phyloP scores from a whole-genome alignment of 2,329 filamentous ascomycete genomes.

The Paraphaeosphaeria sporulosa region DNA sequence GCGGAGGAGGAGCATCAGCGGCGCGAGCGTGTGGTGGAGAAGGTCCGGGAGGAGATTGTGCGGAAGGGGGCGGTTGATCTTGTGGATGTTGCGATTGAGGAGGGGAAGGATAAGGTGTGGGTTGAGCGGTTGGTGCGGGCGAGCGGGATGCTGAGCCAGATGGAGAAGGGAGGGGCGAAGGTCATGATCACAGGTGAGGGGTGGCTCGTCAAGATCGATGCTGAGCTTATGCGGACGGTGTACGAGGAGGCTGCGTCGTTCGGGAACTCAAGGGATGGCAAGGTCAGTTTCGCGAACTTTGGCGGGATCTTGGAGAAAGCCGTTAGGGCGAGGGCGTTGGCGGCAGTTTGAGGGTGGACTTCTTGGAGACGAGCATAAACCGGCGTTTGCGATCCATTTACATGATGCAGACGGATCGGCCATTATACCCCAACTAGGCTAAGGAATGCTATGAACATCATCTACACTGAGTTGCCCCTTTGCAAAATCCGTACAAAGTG shows the following conservation, averaged over 20 bases:
- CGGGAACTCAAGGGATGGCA: constrained; percentile 36
- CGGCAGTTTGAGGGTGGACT: constrained; percentile 12
- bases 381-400: constrained; percentile 13
- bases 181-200: constrained; percentile 54
- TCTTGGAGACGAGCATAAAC: constrained; percentile 3
- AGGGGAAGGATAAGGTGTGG: constrained; percentile 54
- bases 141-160: constrained; percentile 47
- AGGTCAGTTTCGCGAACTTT: constrained; percentile 48
- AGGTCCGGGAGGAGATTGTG: constrained; percentile 35
- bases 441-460: neutral
- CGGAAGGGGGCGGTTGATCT: constrained; percentile 42
- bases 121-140: constrained; percentile 54
- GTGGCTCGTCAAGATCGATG: constrained; percentile 53
- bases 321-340: constrained; percentile 33
- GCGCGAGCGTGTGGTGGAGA: constrained; percentile 40
- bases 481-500: neutral
- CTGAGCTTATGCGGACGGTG: constrained; percentile 48
- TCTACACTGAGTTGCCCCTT: neutral
- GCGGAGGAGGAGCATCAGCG: constrained; percentile 43
- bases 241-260: constrained; percentile 47
- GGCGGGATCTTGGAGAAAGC: constrained; percentile 48
- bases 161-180: constrained; percentile 27
- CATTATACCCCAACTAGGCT: constrained; percentile 7
- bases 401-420: neutral
- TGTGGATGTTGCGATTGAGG: constrained; percentile 49